Evolutionary conservation across 495 filamentous ascomycete genomes (phyloP), one percentile per base, ranked within the genome.

Genomic region (Tricharina praecox): DNA sequence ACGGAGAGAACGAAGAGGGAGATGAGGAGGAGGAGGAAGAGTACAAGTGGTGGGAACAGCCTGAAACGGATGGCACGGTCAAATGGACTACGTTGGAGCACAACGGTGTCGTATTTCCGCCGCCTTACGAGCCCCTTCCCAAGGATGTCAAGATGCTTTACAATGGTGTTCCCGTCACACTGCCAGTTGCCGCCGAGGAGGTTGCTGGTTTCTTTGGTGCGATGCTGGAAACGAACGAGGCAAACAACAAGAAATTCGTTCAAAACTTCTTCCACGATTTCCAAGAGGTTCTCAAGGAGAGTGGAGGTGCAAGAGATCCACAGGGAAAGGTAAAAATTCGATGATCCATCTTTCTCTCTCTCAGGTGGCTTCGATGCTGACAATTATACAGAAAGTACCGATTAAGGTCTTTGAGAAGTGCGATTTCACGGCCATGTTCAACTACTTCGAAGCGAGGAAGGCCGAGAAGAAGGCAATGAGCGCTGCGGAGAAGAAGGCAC

Each of bases 241-340:
- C 93, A 8, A 82, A 88, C 60, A 95, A 96, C 53, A 79, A 80
- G 3, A 81, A 76, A 3, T 97, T 97, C 65, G 81, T 84, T 52
- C 85, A 90, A 67, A 97, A 97, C 64, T 97, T 97, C 67, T 94
- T 97, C 60, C 64, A 63, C 24, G 90, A 97, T 57, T 95, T 96
- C 68, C 76, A 78, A 47, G 80, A 87, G 16, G 70, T 83, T 23
- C 65, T 96, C 23, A 81, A 87, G 63, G 79, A 85, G 59, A 85
- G 81, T 4, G 87, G 88, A 25, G 87, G 90, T 28, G 90, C 85
- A 23, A 88, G 77, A 42, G 84, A 87, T 59, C 62, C 71, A 42
- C 66, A 79, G 48, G 90, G 92, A 52, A 93, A 87, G 58, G 58
- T 61, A 49, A 34, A 55, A n/a, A n/a, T n/a, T n/a, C n/a, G n/a